Percentiles rank a stretch among this genome's conserved stretches.
Evolutionary conservation across 2,329 filamentous ascomycete genomes (phyloP).

Genomic region (Fusarium incarnatum): DNA sequence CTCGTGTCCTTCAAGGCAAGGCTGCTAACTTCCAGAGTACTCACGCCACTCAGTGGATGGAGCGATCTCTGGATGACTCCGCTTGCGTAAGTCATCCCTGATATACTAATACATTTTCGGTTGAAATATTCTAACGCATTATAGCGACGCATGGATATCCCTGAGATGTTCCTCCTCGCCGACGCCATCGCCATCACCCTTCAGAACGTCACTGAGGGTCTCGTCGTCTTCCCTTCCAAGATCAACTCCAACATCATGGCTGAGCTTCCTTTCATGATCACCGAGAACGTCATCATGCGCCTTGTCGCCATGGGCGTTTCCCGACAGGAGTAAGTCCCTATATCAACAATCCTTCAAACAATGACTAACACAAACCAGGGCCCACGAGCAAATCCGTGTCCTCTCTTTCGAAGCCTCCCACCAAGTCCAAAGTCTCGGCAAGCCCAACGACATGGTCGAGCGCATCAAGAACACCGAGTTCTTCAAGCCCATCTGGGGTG

Average conservation of each 20-base stretch:
- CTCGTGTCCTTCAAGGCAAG: slow-evolving; percentile 21
- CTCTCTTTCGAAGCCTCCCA: slow-evolving; percentile 30
- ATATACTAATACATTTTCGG: background rate
- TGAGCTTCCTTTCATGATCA: slow-evolving; percentile 35
- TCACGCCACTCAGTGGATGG: slow-evolving; percentile 25
- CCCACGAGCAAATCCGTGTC: slow-evolving; percentile 40
- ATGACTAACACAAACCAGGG: background rate
- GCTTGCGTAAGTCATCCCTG: slow-evolving; percentile 2
- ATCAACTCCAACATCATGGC: slow-evolving; percentile 17
- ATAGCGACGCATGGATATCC: slow-evolving; percentile 27
- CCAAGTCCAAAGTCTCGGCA: slow-evolving; percentile 32
- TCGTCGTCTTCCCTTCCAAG: slow-evolving; percentile 37
- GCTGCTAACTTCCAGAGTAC: slow-evolving; percentile 20
- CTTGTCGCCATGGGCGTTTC: slow-evolving; percentile 28
- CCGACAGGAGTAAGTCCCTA: slow-evolving; percentile 21
- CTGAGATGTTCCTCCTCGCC: slow-evolving; percentile 34
- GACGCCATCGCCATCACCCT: slow-evolving; percentile 28
- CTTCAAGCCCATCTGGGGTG: slow-evolving; percentile 35
- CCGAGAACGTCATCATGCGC: slow-evolving; percentile 40
- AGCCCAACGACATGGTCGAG: slow-evolving; percentile 38
- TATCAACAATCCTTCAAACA: too few species aligned
- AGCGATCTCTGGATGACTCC: slow-evolving; percentile 27
- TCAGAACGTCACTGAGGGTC: slow-evolving; percentile 37
- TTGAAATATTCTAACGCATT: background rate
- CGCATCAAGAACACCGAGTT: slow-evolving; percentile 38